Conservation (phyloP, 2,329 filamentous ascomycete genomes). For the Scedosporium dehoogii region DNA sequence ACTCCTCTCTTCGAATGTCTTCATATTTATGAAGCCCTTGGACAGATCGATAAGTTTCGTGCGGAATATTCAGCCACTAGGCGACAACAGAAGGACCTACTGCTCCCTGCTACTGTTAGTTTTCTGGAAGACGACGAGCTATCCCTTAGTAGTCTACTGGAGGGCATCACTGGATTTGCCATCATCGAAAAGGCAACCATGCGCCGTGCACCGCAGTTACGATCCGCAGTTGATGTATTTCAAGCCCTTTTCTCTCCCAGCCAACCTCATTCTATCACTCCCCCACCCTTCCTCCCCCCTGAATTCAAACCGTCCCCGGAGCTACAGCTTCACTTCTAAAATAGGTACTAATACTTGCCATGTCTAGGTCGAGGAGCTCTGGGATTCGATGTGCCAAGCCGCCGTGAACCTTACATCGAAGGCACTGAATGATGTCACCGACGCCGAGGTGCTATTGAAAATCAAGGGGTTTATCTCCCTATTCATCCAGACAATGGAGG, state of each 20-base stretch:
- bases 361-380: slow-evolving; percentile 83
- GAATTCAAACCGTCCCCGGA: not conserved
- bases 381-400: slow-evolving; percentile 94
- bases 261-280: not conserved
- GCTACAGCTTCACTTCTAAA: no score
- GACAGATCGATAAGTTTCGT: slow-evolving; percentile 84
- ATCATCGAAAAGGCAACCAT: slow-evolving; percentile 95
- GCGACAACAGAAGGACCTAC: slow-evolving; percentile 80
- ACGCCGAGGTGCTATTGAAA: slow-evolving; percentile 83
- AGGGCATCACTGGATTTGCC: slow-evolving; percentile 91
- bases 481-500: slow-evolving; percentile 98
- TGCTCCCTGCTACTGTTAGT: slow-evolving; percentile 67
- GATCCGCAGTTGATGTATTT: slow-evolving; percentile 70
- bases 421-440: slow-evolving; percentile 68
- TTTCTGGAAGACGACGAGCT: slow-evolving; percentile 74
- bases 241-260: not conserved
- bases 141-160: slow-evolving; percentile 79
- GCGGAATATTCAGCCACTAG: slow-evolving; percentile 87
- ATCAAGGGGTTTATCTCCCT: slow-evolving; percentile 88
- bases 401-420: slow-evolving; percentile 74
- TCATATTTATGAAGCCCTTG: slow-evolving; percentile 91
- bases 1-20: slow-evolving; percentile 88
- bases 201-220: slow-evolving; percentile 72
- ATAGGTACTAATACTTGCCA: not conserved
- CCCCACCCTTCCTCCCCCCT: not conserved